Percentiles rank a stretch among this genome's conserved stretches.
phyloP scores from a whole-genome alignment of 2,329 filamentous ascomycete genomes.

The Chaetomium sp. region DNA sequence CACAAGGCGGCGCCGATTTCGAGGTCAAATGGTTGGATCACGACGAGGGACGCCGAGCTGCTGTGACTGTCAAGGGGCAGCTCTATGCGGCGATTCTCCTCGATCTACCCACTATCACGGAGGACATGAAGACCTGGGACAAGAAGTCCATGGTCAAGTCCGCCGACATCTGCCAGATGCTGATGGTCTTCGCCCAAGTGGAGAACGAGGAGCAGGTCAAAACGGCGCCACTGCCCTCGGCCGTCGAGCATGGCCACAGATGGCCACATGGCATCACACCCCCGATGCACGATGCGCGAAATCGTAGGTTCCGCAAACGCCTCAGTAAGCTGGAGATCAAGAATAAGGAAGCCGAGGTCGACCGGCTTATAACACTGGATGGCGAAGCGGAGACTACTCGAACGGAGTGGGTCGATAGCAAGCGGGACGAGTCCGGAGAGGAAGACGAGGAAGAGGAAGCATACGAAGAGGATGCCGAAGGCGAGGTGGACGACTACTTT shows the following conservation, averaged over 20 bases:
- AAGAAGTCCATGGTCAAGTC: slow-evolving; percentile 82
- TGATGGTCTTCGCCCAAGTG: slow-evolving; percentile 67
- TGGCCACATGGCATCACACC: slow-evolving; percentile 85
- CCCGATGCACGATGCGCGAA: slow-evolving; percentile 78
- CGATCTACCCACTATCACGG: slow-evolving; percentile 79
- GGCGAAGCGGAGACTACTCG: slow-evolving; percentile 51
- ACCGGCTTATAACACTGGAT: slow-evolving; percentile 66
- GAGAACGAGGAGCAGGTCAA: slow-evolving; percentile 59
- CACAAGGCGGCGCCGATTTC: slow-evolving; percentile 67
- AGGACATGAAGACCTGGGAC: slow-evolving; percentile 92
- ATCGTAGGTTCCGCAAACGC: slow-evolving; percentile 75
- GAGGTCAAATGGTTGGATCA: slow-evolving; percentile 69
- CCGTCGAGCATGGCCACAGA: slow-evolving; percentile 62
- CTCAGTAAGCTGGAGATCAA: slow-evolving; percentile 78
- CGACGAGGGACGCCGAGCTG: slow-evolving; percentile 63
- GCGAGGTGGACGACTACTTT: slow-evolving; percentile 39
- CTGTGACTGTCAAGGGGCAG: slow-evolving; percentile 62
- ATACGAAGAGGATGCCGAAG: slow-evolving; percentile 47
- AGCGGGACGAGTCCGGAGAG: slow-evolving; percentile 31
- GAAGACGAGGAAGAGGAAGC: slow-evolving; percentile 44
- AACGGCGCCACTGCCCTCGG: slow-evolving; percentile 60
- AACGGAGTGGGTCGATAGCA: slow-evolving; percentile 59
- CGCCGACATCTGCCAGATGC: slow-evolving; percentile 83
- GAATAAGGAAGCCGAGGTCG: slow-evolving; percentile 73
- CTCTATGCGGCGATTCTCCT: slow-evolving; percentile 73